Evolutionary conservation across 192 early-diverging fungal species (phyloP).

Genomic region (Rhizophagus clarus): DNA sequence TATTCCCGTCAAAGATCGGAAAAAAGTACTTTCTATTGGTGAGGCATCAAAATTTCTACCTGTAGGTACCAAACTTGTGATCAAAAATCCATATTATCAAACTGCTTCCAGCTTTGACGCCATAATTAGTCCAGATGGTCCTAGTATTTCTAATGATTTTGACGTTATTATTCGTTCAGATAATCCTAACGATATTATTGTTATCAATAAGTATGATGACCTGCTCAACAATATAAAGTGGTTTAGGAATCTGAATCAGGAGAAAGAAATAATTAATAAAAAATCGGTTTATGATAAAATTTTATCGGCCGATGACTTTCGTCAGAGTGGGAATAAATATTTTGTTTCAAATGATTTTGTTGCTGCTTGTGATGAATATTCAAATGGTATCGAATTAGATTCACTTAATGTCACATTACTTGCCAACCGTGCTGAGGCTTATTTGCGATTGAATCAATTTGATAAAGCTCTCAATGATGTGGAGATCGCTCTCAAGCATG

Average conservation of each 20-base stretch:
- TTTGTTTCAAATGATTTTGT: background rate
- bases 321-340: background rate
- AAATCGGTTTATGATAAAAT: background rate
- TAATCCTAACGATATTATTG: background rate
- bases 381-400: background rate
- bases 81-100: conserved; percentile 9
- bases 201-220: background rate
- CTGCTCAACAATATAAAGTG: background rate
- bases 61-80: background rate
- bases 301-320: background rate
- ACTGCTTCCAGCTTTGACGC: background rate
- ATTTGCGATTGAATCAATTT: conserved; percentile 8
- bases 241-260: background rate
- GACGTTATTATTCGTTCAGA: background rate
- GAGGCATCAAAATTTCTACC: background rate
- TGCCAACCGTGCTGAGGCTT: conserved; percentile 6
- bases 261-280: background rate
- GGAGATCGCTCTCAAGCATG: background rate
- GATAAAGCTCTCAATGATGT: background rate
- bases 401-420: background rate
- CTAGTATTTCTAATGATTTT: background rate
- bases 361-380: background rate
- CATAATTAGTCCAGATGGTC: background rate
- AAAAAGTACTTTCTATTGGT: background rate
- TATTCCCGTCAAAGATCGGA: background rate